Evolutionary conservation across 352 stramenopile genomes (phyloP).

Genomic region (Globisporangium carolinianum): DNA sequence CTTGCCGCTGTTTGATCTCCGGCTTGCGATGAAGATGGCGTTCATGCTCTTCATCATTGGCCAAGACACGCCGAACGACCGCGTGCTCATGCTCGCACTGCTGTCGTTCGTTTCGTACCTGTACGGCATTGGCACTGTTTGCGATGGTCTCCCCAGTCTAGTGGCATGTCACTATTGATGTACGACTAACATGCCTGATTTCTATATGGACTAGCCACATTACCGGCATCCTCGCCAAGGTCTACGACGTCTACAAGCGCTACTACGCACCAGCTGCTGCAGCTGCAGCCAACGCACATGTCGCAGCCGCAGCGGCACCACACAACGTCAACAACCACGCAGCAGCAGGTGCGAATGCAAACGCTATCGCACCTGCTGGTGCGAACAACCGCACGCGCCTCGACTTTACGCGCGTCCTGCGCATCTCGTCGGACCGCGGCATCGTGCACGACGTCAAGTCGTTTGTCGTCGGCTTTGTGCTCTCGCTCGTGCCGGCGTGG

Average conservation of each 20-base stretch:
- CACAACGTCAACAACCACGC: constrained; percentile 14
- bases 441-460: constrained; percentile 71
- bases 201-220: constrained; percentile 37
- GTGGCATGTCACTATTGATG: no score
- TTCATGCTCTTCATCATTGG: constrained; percentile 89
- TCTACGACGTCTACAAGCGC: constrained; percentile 65
- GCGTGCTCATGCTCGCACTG: constrained; percentile 63
- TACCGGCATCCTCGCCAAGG: constrained; percentile 75
- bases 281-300: constrained; percentile 5
- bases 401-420: constrained; percentile 43
- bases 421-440: constrained; percentile 66
- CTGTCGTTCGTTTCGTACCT: constrained; percentile 74
- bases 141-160: no score
- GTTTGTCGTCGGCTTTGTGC: constrained; percentile 64
- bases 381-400: constrained; percentile 15
- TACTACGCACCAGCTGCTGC: constrained; percentile 16
- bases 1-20: constrained; percentile 57
- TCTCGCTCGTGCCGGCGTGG: constrained; percentile 78
- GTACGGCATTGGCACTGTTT: constrained; percentile 8
- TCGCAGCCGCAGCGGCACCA: not conserved
- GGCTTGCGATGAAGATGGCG: constrained; percentile 77
- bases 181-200: not conserved
- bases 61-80: constrained; percentile 71
- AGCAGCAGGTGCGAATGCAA: constrained; percentile 1
- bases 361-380: constrained; percentile 18